Percentiles rank a stretch among this genome's conserved stretches.
Conservation (phyloP, 768 basidiomycete genomes). For the Amylocystis lapponica region DNA sequence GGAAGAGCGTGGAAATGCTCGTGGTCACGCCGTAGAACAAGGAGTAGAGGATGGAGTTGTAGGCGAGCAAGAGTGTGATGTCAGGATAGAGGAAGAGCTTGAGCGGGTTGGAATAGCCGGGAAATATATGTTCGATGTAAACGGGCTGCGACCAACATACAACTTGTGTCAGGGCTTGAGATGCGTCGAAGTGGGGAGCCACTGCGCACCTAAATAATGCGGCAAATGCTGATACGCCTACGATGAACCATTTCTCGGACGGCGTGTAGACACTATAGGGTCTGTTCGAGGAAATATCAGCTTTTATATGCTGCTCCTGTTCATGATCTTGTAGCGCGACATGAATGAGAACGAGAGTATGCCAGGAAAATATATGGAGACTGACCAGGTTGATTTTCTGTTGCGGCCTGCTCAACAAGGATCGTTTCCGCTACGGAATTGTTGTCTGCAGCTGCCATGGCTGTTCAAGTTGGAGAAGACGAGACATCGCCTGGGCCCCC, state of each 20-base stretch:
- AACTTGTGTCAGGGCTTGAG: background rate
- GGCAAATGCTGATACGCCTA: slow-evolving; percentile 49
- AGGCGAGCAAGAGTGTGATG: slow-evolving; percentile 47
- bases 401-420: too few species aligned
- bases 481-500: too few species aligned
- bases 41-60: slow-evolving; percentile 46
- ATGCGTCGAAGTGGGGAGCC: too few species aligned
- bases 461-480: too few species aligned
- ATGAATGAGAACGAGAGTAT: too few species aligned
- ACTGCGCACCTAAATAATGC: slow-evolving; percentile 53
- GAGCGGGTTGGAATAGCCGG: slow-evolving; percentile 77
- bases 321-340: too few species aligned
- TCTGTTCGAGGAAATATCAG: too few species aligned
- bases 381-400: too few species aligned
- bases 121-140: slow-evolving; percentile 75
- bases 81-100: slow-evolving; percentile 49
- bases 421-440: too few species aligned
- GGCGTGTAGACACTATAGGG: slow-evolving; percentile 45
- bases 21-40: slow-evolving; percentile 59
- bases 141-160: slow-evolving; percentile 4
- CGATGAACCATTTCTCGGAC: slow-evolving; percentile 66
- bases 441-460: too few species aligned
- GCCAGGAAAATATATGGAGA: too few species aligned
- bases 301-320: too few species aligned
- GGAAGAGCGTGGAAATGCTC: slow-evolving; percentile 57